Base-by-base conservation (phyloP, 2,329 filamentous ascomycete genomes). In the Arthrobotrys musiformis region DNA sequence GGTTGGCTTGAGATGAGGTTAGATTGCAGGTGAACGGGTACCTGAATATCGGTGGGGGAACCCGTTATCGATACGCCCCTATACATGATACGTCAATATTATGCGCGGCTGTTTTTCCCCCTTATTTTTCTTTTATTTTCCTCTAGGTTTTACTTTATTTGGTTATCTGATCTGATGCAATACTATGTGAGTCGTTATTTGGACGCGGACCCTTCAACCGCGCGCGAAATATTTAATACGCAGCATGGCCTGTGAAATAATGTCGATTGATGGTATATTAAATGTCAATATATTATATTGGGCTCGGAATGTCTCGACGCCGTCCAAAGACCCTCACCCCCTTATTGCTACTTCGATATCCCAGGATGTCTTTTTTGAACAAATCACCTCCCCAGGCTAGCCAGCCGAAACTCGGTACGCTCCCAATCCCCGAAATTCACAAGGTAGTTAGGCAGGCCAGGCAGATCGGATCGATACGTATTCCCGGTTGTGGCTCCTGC, bases 1-100 rank as follows among this genome's bases (percentile, higher is more conserved):
- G 24, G 50, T 37, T 60, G n/a, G 37, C 26, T 66, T 66, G 17
- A 50, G 37, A 24, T 58, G 54, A 58, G 54, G 17, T 70, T 50
- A 62, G 24, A 62, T 62, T 62, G 22, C 42, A 58, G 68, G 44
- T 54, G 58, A 19, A 30, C 66, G 54, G 66, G 66, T 70, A 70
- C 66, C 66, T 70, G 66, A 62, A 70, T 70, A 70, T 70, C 66
- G n/a, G 66, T 70, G 66, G 66, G 50, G 52, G 48, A 70, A 61
- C n/a, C n/a, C 50, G 37, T 50, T 58, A 69, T 69, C 62, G 62
- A 60, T 69, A 60, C 19, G 22, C 5, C 17, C 30, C 24, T 58
- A 15, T 58, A 58, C 19, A 58, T 58, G 54, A 58, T 40, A 58
- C 54, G 54, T 40, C 33, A 58, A 40, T n/a, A n/a, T n/a, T n/a